These are phyloP conservation scores for Exophiala sideris DNA, from an alignment of 2,329 filamentous ascomycete species.

Conservation along the genomic window DNA sequence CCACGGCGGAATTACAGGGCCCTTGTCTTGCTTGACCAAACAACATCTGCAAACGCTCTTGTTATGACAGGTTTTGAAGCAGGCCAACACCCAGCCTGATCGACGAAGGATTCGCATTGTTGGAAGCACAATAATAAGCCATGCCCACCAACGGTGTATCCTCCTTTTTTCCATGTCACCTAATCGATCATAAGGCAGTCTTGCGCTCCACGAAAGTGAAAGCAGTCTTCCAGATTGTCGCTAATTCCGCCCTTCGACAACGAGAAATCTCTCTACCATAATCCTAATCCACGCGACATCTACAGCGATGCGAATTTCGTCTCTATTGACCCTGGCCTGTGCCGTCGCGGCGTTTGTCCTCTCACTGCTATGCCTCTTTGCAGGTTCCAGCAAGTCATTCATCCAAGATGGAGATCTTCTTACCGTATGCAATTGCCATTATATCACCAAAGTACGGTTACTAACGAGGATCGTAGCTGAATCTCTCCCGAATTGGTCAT, in stretches of 20 bases:
- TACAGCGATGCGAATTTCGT: conserved; percentile 44
- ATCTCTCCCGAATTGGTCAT: conserved; percentile 54
- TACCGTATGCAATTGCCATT: conserved; percentile 42
- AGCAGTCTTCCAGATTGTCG: background rate
- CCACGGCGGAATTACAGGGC: too few relatives aligned
- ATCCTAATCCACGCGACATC: too few relatives aligned
- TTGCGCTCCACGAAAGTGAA: background rate
- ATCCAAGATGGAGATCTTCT: conserved; percentile 58
- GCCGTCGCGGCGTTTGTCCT: conserved; percentile 56
- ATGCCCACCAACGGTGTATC: too few relatives aligned
- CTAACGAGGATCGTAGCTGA: conserved; percentile 43
- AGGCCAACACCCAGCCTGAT: too few relatives aligned
- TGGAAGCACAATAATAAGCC: too few relatives aligned
- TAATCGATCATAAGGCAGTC: too few relatives aligned
- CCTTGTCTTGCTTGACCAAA: too few relatives aligned
- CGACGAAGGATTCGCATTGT: too few relatives aligned
- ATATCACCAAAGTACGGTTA: background rate
- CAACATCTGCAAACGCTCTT: too few relatives aligned
- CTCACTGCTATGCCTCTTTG: conserved; percentile 59
- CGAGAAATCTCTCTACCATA: too few relatives aligned
- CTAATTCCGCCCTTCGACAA: background rate
- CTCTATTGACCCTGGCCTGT: conserved; percentile 50
- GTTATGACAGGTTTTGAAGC: too few relatives aligned
- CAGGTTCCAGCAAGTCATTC: conserved; percentile 55
- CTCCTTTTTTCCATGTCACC: too few relatives aligned